Base-by-base conservation (phyloP, 352 stramenopile species). In the Pythium diclinum region DNA sequence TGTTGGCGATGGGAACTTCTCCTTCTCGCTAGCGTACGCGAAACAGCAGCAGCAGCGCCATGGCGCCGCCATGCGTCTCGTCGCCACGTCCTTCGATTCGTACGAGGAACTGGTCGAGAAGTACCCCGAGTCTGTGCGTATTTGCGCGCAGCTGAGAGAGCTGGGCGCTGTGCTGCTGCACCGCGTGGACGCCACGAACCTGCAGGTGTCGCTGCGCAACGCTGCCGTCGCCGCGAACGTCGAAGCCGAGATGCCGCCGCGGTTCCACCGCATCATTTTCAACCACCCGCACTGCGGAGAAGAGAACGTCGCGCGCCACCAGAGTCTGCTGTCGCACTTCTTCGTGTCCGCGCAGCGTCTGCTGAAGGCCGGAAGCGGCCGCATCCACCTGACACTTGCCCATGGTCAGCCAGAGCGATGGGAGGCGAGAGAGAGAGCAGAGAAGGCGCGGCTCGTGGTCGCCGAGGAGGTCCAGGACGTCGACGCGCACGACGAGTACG, bases 241-340 rank as follows among this genome's bases (percentile, higher is more conserved):
- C 38, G 4, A 68, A 49, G 36, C 61, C 44, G 53, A 63, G 9
- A 32, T 65, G 3, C 47, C 14, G 49, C 56, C 19, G 32, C 44
- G 23, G n/a, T 96, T 93, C 38, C 78, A 94, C 61, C 63, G 79
- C 56, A 81, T 98, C 14, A 79, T 98, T n/a, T 98, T 98, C 73
- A 94, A 98, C 70, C 94, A 98, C 72, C 94, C 94, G 14, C 94
- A 98, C 71, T 88, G 93, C 58, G 94, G 91, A 7, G 89, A 89
- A 40, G 94, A 98, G 77, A 92, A 97, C 72, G 79, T 94, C 19
- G 58, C 61, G 56, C 78, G 87, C 6, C 94, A 98, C 78, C 82
- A 81, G 56, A 85, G 83, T 58, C 89, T 98, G 63, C 68, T 98
- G 17, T 91, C 81, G 46, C 94, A 98, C 68, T 95, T 98, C 47